Evolutionary conservation across 2,329 filamentous ascomycete genomes (phyloP), one percentile per base, ranked within the genome.

Genomic region (Fusarium sp.): DNA sequence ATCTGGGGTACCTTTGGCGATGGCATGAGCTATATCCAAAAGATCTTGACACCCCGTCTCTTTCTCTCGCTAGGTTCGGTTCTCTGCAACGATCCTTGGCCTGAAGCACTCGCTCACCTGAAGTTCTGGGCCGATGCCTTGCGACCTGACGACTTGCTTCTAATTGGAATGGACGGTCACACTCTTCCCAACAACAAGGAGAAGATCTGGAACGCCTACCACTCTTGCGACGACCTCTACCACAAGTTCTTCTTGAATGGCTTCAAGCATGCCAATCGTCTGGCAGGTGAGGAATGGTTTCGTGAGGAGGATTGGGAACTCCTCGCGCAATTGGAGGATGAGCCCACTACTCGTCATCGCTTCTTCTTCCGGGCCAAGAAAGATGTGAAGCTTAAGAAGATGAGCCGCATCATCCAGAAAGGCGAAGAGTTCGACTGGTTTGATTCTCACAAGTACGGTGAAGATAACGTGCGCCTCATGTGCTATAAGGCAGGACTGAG

Each of bases 91-190:
- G 83, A 85, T 71, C 76, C 78, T 13, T 84, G 82, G 80, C 67
- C 75, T 5, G 76, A 78, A 33, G 83, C 83, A 4, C 63, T 84
- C 33, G 62, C 69, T 8, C 79, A 83, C 46, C 75, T 85, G 32
- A 80, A 80, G 66, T 76, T 72, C 47, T 85, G 83, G 83, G 82
- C 79, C 15, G 67, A 73, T n/a, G 70, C 78, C 30, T 76, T 85
- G 60, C 81, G 81, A 8, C 70, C 76, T 3, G 73, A 79, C 6
- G 83, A 85, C 52, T 71, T 80, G 30, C 75, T 85, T 28, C 75
- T 85, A 12, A 81, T 83, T 32, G 83, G 83, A 49, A 85, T 85
- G 83, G 83, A 85, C 60, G 83, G 79, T 1, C 83, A 85, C 62
- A 72, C 81, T 35, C 72, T 80, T 30, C 78, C 78, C 8, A 54